These are phyloP conservation scores for Bruguiera hainesii DNA, from an alignment of 441 rosid genomes.

Conservation along the genomic window DNA sequence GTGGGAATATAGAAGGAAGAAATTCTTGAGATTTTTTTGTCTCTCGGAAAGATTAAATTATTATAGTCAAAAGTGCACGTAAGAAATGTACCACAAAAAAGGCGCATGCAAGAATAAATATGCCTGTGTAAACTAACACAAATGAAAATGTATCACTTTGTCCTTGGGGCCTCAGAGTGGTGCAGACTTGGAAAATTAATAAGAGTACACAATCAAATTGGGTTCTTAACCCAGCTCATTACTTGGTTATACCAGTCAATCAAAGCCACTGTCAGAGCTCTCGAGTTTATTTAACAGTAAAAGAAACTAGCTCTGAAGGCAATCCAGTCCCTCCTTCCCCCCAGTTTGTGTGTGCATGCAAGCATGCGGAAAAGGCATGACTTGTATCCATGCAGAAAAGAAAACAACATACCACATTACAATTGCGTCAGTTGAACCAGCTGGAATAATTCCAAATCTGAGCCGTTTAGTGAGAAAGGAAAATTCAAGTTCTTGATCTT, in stretches of 20 bases:
- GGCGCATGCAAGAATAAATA: too few species aligned
- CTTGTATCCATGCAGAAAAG: slow-evolving; percentile 8
- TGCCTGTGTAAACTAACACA: too few species aligned
- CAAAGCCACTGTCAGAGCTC: neutral
- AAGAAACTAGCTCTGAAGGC: neutral
- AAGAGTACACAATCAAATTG: too few species aligned
- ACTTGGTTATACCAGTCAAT: neutral
- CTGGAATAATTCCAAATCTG: slow-evolving; percentile 84
- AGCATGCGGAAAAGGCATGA: neutral
- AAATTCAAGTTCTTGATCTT: slow-evolving; percentile 43
- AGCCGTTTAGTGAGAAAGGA: slow-evolving; percentile 42
- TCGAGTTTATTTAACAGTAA: neutral
- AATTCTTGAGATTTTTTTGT: too few species aligned
- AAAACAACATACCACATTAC: slow-evolving; percentile 61
- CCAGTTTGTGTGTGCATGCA: neutral
- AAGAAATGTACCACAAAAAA: too few species aligned
- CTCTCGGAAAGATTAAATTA: too few species aligned
- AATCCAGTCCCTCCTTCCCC: neutral
- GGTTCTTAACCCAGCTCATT: neutral
- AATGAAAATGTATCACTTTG: too few species aligned
- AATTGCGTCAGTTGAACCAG: slow-evolving; percentile 93
- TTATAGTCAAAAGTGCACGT: too few species aligned
- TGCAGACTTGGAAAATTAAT: too few species aligned
- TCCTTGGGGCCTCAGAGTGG: too few species aligned
- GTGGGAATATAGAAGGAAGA: neutral